Percentiles rank a stretch among this genome's conserved stretches.
Conservation (phyloP, 495 filamentous ascomycete genomes). For the Melanomma pulvis-pyrius region DNA sequence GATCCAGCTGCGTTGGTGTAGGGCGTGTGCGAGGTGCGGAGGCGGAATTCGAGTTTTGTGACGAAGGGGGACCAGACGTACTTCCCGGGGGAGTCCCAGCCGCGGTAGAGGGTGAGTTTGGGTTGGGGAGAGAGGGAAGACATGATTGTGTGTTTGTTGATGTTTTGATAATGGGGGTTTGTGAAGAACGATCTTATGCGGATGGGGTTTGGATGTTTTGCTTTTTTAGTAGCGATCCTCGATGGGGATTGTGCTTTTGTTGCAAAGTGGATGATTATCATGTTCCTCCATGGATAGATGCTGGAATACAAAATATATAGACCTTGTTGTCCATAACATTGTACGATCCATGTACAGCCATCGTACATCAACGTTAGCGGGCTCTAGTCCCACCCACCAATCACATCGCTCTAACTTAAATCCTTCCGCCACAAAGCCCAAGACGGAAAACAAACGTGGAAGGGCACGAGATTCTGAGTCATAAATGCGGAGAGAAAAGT, state of each 20-base stretch:
- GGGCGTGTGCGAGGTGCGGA: conserved; percentile 56
- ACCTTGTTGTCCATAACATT: too few relatives aligned
- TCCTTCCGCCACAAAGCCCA: too few relatives aligned
- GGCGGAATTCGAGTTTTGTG: conserved; percentile 64
- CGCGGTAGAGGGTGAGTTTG: conserved; percentile 57
- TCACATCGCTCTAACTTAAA: too few relatives aligned
- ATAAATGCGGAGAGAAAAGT: too few relatives aligned
- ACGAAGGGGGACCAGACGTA: conserved; percentile 69
- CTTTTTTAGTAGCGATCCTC: neutral
- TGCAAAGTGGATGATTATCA: neutral
- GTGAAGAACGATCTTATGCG: too few relatives aligned
- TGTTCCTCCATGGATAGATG: neutral
- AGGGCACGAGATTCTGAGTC: too few relatives aligned
- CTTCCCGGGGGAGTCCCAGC: conserved; percentile 46
- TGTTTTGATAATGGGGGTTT: too few relatives aligned
- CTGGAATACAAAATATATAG: neutral
- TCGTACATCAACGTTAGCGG: too few relatives aligned
- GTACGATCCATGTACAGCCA: neutral
- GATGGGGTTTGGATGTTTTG: neutral
- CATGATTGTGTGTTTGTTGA: neutral
- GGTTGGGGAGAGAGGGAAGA: neutral
- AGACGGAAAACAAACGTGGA: too few relatives aligned
- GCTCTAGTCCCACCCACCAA: too few relatives aligned
- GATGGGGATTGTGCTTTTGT: neutral
- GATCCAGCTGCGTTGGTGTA: conserved; percentile 55